Percentiles rank a stretch among this genome's conserved stretches.
These are phyloP conservation scores for Verticillium zaregamsianum DNA, from an alignment of 2,329 filamentous ascomycete genomes.

Conservation along the genomic window DNA sequence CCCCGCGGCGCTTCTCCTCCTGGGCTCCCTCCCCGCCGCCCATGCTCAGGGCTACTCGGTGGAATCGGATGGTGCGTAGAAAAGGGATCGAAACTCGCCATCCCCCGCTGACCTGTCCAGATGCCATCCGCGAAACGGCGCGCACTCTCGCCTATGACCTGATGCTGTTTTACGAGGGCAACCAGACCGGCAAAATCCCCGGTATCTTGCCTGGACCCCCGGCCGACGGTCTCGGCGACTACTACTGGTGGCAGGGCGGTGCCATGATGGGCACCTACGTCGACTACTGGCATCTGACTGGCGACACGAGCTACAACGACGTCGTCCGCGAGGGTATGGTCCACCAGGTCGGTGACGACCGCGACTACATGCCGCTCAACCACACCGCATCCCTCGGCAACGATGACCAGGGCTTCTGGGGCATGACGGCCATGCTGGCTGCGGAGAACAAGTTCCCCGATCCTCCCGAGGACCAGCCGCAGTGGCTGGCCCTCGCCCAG, in stretches of 20 bases:
- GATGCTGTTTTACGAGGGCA: slow-evolving; percentile 47
- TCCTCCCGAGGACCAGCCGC: slow-evolving; percentile 46
- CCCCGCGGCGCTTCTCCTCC: slow-evolving; percentile 9
- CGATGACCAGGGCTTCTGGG: slow-evolving; percentile 71
- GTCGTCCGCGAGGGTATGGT: slow-evolving; percentile 52
- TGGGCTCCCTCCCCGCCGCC: slow-evolving; percentile 8
- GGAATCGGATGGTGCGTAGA: slow-evolving; percentile 22
- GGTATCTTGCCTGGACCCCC: slow-evolving; percentile 56
- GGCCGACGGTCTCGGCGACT: slow-evolving; percentile 40
- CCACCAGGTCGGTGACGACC: slow-evolving; percentile 51
- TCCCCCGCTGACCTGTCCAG: slow-evolving; percentile 21
- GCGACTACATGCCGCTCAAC: slow-evolving; percentile 58
- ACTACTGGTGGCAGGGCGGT: slow-evolving; percentile 74
- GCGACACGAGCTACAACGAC: slow-evolving; percentile 59
- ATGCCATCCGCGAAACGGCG: slow-evolving; percentile 42
- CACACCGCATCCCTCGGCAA: slow-evolving; percentile 56
- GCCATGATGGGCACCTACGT: slow-evolving; percentile 65
- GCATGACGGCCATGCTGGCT: slow-evolving; percentile 61
- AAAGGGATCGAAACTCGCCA: background rate
- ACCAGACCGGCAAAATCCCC: slow-evolving; percentile 46
- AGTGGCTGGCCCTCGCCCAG: slow-evolving; percentile 64
- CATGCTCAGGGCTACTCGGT: slow-evolving; percentile 25
- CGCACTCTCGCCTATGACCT: slow-evolving; percentile 44
- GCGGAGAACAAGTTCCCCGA: slow-evolving; percentile 62
- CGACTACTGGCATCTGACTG: slow-evolving; percentile 67